Percentiles rank a stretch among this genome's conserved stretches.
Conservation (phyloP, 192 early-diverging fungal genomes). For the Phlyctochytrium arcticum region DNA sequence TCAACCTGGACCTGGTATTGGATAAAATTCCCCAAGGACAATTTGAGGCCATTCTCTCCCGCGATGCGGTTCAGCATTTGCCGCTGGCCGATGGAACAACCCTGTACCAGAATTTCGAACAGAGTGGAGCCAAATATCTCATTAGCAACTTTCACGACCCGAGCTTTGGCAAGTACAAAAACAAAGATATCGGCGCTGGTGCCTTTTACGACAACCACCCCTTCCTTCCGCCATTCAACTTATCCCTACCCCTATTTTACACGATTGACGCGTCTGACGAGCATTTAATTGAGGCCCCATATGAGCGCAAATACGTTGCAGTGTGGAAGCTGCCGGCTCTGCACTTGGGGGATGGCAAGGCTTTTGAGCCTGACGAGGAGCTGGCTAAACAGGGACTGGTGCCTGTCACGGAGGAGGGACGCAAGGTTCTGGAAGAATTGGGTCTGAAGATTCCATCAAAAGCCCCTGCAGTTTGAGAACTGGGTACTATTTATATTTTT, state of each 20-base stretch:
- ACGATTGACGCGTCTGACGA: not conserved
- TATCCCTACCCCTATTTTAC: conserved; percentile 27
- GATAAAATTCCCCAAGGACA: not conserved
- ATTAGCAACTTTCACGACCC: conserved; percentile 22
- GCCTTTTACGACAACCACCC: conserved; percentile 7
- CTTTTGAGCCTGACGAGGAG: not conserved
- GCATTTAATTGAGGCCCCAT: not conserved
- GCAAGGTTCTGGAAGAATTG: not conserved
- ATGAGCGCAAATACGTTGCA: not conserved
- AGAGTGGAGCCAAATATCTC: conserved; percentile 24
- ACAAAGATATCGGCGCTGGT: conserved; percentile 15
- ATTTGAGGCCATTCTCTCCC: conserved; percentile 19
- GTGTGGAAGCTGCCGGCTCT: conserved; percentile 4
- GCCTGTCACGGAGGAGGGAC: not conserved
- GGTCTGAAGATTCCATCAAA: too few relatives aligned
- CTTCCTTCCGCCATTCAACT: conserved; percentile 26
- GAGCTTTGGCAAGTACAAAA: not conserved
- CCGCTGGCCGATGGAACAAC: conserved; percentile 23
- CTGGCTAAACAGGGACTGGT: not conserved
- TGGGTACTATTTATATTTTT: too few relatives aligned
- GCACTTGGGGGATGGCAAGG: not conserved
- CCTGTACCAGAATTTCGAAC: conserved; percentile 11
- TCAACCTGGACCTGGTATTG: conserved; percentile 10
- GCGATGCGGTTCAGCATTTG: conserved; percentile 24
- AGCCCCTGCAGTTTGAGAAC: too few relatives aligned